These are phyloP conservation scores for Trichophyton benhamiae DNA, from an alignment of 2,329 filamentous ascomycete species.

Conservation along the genomic window DNA sequence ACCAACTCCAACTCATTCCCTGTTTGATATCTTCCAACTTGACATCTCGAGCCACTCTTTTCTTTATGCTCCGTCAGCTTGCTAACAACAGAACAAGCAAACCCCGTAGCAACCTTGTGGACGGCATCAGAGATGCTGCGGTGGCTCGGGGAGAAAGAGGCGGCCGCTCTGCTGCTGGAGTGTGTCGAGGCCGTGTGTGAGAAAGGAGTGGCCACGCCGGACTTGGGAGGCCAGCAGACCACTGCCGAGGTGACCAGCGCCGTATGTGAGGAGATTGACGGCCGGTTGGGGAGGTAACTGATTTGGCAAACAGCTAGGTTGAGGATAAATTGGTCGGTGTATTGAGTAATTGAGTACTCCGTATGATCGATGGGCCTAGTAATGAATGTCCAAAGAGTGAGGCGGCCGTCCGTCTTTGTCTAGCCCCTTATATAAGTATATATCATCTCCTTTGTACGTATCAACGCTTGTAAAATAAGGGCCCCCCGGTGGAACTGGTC, in stretches of 20 bases:
- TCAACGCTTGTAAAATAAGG: not conserved
- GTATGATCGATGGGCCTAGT: not conserved
- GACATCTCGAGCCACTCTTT: not conserved
- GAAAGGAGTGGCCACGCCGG: slow-evolving; percentile 43
- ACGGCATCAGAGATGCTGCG: slow-evolving; percentile 56
- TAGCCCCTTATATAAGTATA: not conserved
- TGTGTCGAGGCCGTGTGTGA: slow-evolving; percentile 51
- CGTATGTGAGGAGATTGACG: slow-evolving; percentile 41
- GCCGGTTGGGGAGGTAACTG: slow-evolving; percentile 12
- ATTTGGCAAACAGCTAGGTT: not conserved
- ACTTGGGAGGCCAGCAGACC: slow-evolving; percentile 46
- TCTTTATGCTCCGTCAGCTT: too few relatives aligned
- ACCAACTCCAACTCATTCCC: not conserved
- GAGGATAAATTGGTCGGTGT: not conserved
- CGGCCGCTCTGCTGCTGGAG: slow-evolving; percentile 45
- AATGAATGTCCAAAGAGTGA: not conserved
- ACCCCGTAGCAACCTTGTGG: slow-evolving; percentile 57
- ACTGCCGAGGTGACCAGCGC: slow-evolving; percentile 50
- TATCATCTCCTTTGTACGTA: not conserved
- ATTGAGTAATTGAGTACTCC: not conserved
- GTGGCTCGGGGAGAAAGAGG: slow-evolving; percentile 49
- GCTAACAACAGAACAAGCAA: slow-evolving; percentile 29
- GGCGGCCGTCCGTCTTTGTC: not conserved
- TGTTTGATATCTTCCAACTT: not conserved
- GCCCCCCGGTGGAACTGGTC: not conserved